Evolutionary conservation across 2,329 filamentous ascomycete genomes (phyloP), one percentile per base, ranked within the genome.

Genomic region (Ambrosiella beaveri): DNA sequence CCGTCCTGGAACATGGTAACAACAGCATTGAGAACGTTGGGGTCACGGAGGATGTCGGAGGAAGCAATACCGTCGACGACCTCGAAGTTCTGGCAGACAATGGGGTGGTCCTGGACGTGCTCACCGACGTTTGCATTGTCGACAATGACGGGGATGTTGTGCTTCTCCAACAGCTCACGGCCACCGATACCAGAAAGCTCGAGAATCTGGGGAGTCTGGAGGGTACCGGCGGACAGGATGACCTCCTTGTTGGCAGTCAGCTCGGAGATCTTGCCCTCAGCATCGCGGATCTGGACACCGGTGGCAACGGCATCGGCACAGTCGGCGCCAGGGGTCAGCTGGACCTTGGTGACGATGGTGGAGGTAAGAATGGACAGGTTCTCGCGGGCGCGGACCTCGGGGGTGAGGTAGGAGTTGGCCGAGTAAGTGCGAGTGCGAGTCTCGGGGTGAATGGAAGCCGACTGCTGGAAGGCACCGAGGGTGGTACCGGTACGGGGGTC

Each of bases 71-170:
- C 66, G 7, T 71, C 67, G 55, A 68, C 68, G 45, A 73, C 70
- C 44, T 74, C 71, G 64, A 74, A 72, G 65, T 61, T 65, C 56
- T 70, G 74, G 50, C 58, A 62, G 4, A 63, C 37, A 45, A 63
- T 63, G 35, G 60, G 60, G 12, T 76, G 75, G 64, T 83, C 78
- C 64, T 79, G 73, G 35, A 83, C 69, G 65, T 81, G 81, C 15
- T 70, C 73, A 49, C 80, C 80, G 12, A 84, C 78, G 41, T 77
- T 79, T 0, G 77, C 77, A 0, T 78, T 70, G 58, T 75, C 68
- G 36, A 75, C 68, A 1, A 78, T 60, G 0, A 75, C 63, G 0
- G 70, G 65, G 39, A 79, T 79, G 12, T 71, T 65, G 56, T 73
- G 68, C 19, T 67, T 64, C 6, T 69, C 56, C 1, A 80, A 68